phyloP scores from a whole-genome alignment of 2,329 filamentous ascomycete species.

The Colletotrichum sp. region DNA sequence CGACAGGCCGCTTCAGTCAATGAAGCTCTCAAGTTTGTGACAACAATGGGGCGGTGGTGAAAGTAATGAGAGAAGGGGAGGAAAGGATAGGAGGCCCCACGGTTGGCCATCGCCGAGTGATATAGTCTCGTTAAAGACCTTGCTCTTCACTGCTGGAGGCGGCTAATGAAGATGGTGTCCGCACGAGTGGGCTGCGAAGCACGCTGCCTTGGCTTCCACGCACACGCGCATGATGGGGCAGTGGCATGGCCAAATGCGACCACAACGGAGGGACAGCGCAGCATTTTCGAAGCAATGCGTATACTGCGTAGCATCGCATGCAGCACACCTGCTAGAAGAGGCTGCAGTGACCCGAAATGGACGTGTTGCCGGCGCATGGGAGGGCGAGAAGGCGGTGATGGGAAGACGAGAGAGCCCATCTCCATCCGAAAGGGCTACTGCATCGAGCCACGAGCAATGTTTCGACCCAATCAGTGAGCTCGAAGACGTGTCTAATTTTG shows the following conservation, averaged over 20 bases:
- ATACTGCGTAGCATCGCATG: not conserved
- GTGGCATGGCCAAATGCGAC: not conserved
- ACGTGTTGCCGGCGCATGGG: conserved; percentile 3
- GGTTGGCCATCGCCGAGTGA: conserved; percentile 12
- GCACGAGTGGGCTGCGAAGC: conserved; percentile 15
- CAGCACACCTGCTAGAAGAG: conserved; percentile 6
- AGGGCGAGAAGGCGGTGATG: conserved; percentile 1
- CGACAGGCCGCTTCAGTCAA: conserved; percentile 51
- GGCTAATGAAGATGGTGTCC: conserved; percentile 6
- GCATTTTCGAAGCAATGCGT: not conserved
- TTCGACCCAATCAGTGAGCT: conserved; percentile 35
- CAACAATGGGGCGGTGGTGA: conserved; percentile 5
- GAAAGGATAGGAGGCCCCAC: not conserved
- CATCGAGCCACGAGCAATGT: not conserved
- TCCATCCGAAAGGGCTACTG: not conserved
- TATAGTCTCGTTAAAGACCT: conserved; percentile 11
- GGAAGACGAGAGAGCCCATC: not conserved
- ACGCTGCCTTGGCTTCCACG: not conserved
- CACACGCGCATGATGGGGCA: not conserved
- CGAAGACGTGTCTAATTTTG: conserved; percentile 38
- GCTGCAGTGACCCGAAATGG: conserved; percentile 11
- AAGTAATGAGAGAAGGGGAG: conserved; percentile 25
- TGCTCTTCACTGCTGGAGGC: conserved; percentile 2
- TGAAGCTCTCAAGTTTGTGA: conserved; percentile 38
- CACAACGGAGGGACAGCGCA: not conserved